These are phyloP conservation scores for Trichoderma endophyticum DNA, from an alignment of 2,329 filamentous ascomycete genomes.

Conservation along the genomic window DNA sequence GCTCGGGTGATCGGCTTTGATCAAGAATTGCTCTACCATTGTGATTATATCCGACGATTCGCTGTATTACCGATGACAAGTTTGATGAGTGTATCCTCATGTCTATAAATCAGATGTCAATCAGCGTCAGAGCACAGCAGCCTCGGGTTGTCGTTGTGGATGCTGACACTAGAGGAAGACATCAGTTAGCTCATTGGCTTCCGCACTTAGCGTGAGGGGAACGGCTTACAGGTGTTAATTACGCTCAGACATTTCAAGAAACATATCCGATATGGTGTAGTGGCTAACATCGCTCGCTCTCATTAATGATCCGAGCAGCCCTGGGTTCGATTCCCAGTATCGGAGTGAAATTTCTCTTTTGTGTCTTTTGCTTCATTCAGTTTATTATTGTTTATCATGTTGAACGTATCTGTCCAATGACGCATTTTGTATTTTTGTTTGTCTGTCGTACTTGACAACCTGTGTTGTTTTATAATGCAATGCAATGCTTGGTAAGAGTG, in stretches of 20 bases:
- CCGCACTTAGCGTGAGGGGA: neutral
- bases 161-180: neutral
- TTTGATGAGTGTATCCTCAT: rapidly evolving
- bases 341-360: constrained; percentile 3
- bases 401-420: neutral
- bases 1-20: constrained; percentile 1
- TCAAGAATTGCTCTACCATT: neutral
- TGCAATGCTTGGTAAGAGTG: neutral
- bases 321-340: constrained; percentile 23
- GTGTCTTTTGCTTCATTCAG: neutral
- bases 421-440: neutral
- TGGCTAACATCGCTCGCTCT: constrained; percentile 37
- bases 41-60: neutral
- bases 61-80: neutral
- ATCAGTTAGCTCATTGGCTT: neutral
- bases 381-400: neutral
- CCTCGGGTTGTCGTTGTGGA: neutral
- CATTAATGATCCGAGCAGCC: constrained; percentile 19
- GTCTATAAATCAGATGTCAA: neutral
- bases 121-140: neutral
- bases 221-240: neutral
- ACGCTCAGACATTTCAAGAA: neutral
- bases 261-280: constrained; percentile 35
- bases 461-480: neutral
- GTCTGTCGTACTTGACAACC: neutral